Conservation (phyloP, 768 basidiomycete species). For the Russula ochroleuca region DNA sequence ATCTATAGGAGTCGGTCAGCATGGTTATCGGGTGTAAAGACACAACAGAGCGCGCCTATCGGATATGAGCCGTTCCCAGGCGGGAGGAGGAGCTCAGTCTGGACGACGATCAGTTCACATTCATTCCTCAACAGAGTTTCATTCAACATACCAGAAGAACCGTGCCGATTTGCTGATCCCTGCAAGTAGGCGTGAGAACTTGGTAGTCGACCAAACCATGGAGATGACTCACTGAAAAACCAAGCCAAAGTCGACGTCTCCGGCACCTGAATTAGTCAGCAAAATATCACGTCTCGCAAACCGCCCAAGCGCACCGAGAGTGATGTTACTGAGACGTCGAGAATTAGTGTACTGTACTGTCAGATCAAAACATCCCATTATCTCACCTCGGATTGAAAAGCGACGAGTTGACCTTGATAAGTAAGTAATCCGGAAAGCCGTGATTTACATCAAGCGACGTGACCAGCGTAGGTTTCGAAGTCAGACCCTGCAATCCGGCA, state of each 20-base stretch:
- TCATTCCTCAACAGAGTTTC: not conserved
- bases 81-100: constrained; percentile 53
- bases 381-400: constrained; percentile 63
- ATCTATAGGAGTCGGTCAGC: constrained; percentile 35
- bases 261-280: constrained; percentile 44
- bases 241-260: constrained; percentile 59
- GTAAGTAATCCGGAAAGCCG: constrained; percentile 60
- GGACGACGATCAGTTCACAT: constrained; percentile 5
- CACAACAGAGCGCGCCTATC: constrained; percentile 40
- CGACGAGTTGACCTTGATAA: constrained; percentile 58
- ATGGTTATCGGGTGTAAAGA: not conserved
- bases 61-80: constrained; percentile 56
- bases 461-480: constrained; percentile 52
- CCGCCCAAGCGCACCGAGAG: constrained; percentile 33
- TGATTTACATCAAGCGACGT: constrained; percentile 60
- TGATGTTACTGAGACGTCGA: constrained; percentile 35
- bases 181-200: not conserved
- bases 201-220: not conserved
- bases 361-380: not conserved
- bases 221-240: constrained; percentile 46
- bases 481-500: constrained; percentile 60
- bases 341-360: not conserved
- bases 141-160: constrained; percentile 48
- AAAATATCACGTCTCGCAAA: constrained; percentile 6
- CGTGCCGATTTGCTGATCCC: constrained; percentile 51